Evolutionary conservation across 495 filamentous ascomycete species (phyloP).

Genomic region (Bathelium albidoporum): DNA sequence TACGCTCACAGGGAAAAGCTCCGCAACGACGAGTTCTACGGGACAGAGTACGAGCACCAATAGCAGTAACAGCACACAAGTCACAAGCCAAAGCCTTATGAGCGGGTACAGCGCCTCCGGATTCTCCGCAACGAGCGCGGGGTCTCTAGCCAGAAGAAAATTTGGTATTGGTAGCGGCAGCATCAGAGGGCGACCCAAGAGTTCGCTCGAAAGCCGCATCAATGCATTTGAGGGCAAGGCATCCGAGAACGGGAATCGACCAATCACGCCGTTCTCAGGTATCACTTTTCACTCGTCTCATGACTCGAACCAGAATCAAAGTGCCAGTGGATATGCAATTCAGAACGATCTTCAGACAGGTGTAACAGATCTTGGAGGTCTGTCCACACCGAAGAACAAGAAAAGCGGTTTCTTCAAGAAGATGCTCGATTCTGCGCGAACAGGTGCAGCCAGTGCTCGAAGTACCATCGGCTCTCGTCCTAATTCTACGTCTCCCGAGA

Average conservation of each 20-base stretch:
- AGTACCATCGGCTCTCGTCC: constrained; percentile 60
- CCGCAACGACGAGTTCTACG: constrained; percentile 60
- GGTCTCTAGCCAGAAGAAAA: constrained; percentile 73
- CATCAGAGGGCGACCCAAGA: constrained; percentile 41
- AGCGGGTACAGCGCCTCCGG: constrained; percentile 82
- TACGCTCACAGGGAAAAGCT: constrained; percentile 81
- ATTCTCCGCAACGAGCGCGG: constrained; percentile 90
- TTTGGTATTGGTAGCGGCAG: constrained; percentile 25
- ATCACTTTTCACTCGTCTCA: constrained; percentile 80
- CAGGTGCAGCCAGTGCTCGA: constrained; percentile 78
- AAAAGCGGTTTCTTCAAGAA: constrained; percentile 95
- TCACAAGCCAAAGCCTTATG: constrained; percentile 80
- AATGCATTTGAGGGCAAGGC: constrained; percentile 25
- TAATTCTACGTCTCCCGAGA: constrained; percentile 33
- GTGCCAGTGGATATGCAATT: constrained; percentile 21
- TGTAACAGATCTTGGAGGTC: constrained; percentile 58
- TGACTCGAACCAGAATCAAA: constrained; percentile 41
- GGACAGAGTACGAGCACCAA: constrained; percentile 64
- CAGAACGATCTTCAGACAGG: constrained; percentile 31
- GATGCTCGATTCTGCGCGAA: constrained; percentile 89
- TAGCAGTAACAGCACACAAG: constrained; percentile 58
- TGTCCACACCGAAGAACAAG: constrained; percentile 78
- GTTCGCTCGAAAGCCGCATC: constrained; percentile 37
- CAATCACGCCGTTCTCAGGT: constrained; percentile 64
- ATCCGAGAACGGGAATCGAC: constrained; percentile 33